Base-by-base conservation (phyloP, 2,329 filamentous ascomycete species). In the Scolecobasidium constrictum region DNA sequence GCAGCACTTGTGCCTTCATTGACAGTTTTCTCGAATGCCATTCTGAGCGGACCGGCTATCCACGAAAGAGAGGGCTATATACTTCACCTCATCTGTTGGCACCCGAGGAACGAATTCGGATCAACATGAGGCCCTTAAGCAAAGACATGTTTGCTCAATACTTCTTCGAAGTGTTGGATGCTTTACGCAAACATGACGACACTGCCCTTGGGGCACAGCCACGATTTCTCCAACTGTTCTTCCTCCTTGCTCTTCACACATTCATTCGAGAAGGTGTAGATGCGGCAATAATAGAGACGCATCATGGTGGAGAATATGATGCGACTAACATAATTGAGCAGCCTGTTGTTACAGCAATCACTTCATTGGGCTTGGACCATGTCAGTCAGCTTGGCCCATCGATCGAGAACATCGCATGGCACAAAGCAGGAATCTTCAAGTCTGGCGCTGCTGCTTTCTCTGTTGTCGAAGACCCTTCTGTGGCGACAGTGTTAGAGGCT, bases 251-350 rank as follows among this genome's bases (percentile, higher is more conserved):
- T 2, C 76, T 94, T 53, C 87, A 94, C 54, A 73, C 81, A 2
- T 98, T 94, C 52, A 56, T 93, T 19, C 62, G 71, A 38, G 82
- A 92, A 57, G 79, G 81, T 1, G 79, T 95, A 0, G 71, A 80
- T 49, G 77, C 78, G 15, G 88, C 86, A 0, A 78, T 96, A 6
- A 73, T 95, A 21, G 92, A 98, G 63, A 93, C 86, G 53, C 92
- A 92, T 1, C 93, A 96, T 49, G 92, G 92, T 13, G 92, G 88
- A 38, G 86, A 94, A 63, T 87, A 87, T 54, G 90, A 96, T 56
- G 82, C 83, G 20, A 98, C 92, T 6, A 96, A 96, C 56, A 75
- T 96, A 17, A 62, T 96, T 4, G 67, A 72, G 9, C 71, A 75
- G 11, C 82, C 86, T 1, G 79, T 75, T 5, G 81, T 79, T 1